phyloP scores from a whole-genome alignment of 306 rosid genomes.

The Prunus fruticosa region DNA sequence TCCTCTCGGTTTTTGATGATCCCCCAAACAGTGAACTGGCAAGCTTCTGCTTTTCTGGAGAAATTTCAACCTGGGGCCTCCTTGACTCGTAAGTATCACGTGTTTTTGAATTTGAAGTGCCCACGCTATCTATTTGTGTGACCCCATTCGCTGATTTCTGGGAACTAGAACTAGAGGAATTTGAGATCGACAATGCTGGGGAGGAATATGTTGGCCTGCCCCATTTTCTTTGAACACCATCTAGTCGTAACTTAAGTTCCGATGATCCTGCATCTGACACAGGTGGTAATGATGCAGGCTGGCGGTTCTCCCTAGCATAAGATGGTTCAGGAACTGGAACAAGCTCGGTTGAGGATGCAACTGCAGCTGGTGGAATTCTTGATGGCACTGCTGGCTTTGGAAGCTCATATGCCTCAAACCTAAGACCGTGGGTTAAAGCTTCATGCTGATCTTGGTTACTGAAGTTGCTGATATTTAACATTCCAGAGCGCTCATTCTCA shows the following conservation, averaged over 20 bases:
- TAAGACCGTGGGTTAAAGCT: conserved; percentile 17
- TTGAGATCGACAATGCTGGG: too few species aligned
- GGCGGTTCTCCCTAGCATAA: conserved; percentile 62
- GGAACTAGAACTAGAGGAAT: too few species aligned
- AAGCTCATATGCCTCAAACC: conserved; percentile 62
- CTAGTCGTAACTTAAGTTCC: too few species aligned
- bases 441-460: conserved; percentile 62
- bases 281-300: conserved; percentile 39
- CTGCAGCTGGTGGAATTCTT: conserved; percentile 39
- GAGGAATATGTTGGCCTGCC: too few species aligned
- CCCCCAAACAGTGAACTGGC: conserved; percentile 90
- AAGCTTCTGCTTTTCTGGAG: conserved; percentile 82
- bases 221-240: conserved; percentile 89
- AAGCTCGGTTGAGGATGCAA: conserved; percentile 51
- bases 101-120: too few species aligned
- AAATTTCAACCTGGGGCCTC: conserved; percentile 54
- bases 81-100: conserved; percentile 52
- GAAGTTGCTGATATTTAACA: conserved; percentile 35
- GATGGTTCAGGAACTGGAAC: conserved; percentile 64
- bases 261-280: conserved; percentile 52
- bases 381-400: conserved; percentile 57
- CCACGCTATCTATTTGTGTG: too few species aligned
- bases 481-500: conserved; percentile 57
- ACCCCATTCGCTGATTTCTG: too few species aligned
- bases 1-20: conserved; percentile 58